Conservation (phyloP, 108 stramenopile species). For the Nitzschia sp. region DNA sequence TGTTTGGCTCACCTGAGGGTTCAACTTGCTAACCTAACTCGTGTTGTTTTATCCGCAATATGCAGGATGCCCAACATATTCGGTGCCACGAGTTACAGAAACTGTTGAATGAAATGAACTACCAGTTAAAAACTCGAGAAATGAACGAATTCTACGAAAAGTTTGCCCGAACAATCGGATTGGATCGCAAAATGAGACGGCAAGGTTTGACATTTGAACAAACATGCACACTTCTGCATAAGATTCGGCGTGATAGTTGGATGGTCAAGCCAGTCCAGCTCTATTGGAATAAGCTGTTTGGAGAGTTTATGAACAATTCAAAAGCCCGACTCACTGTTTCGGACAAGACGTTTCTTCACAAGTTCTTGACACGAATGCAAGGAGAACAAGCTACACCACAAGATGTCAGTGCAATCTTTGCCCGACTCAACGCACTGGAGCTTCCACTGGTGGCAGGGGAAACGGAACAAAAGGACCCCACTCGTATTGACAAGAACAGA, state of each 20-base stretch:
- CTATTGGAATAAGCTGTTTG: slow-evolving; percentile 64
- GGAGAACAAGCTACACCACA: slow-evolving; percentile 61
- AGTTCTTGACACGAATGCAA: slow-evolving; percentile 67
- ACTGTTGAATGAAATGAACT: slow-evolving; percentile 65
- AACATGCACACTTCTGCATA: slow-evolving; percentile 74
- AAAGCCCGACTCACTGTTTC: slow-evolving; percentile 53
- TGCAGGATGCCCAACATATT: slow-evolving; percentile 58
- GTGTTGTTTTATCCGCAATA: background rate
- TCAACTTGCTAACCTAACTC: slow-evolving; percentile 5
- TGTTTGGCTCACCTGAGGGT: background rate
- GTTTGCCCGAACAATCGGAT: slow-evolving; percentile 64
- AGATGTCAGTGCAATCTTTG: slow-evolving; percentile 61
- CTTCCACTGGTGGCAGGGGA: slow-evolving; percentile 45
- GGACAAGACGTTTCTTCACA: slow-evolving; percentile 62
- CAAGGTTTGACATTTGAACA: slow-evolving; percentile 81
- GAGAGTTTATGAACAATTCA: slow-evolving; percentile 67
- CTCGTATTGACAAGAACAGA: slow-evolving; percentile 58
- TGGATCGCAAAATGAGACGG: slow-evolving; percentile 53
- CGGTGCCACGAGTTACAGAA: slow-evolving; percentile 58
- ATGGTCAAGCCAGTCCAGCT: slow-evolving; percentile 66
- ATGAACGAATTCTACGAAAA: slow-evolving; percentile 56
- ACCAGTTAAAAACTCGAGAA: slow-evolving; percentile 52
- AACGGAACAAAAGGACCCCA: slow-evolving; percentile 30
- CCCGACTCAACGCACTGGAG: slow-evolving; percentile 59
- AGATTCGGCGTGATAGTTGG: slow-evolving; percentile 83